phyloP scores from a whole-genome alignment of 108 stramenopile genomes.

The Hondaea fermentalgiana region DNA sequence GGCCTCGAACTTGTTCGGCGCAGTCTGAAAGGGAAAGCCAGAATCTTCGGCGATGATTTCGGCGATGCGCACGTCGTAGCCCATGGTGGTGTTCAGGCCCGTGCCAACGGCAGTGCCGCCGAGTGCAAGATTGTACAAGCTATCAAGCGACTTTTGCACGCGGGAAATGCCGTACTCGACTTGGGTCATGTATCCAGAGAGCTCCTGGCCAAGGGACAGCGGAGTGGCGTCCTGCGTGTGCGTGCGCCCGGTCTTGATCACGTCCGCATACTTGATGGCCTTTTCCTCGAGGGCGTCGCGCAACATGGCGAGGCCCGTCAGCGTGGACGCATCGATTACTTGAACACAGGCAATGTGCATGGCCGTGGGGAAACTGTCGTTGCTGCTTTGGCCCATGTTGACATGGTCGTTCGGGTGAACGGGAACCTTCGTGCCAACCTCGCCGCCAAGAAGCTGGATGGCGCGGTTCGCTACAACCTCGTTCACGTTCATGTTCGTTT shows the following conservation, averaged over 20 bases:
- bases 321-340: constrained; percentile 54
- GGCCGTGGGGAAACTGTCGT: constrained; percentile 93
- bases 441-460: constrained; percentile 81
- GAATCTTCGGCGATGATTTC: constrained; percentile 77
- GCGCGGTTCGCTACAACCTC: constrained; percentile 93
- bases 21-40: constrained; percentile 75
- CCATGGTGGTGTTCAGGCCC: constrained; percentile 75
- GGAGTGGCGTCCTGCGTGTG: constrained; percentile 97
- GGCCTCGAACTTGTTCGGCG: constrained; percentile 93
- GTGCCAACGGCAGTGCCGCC: constrained; percentile 98
- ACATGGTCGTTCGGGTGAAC: constrained; percentile 97
- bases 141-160: constrained; percentile 55
- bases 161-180: constrained; percentile 75
- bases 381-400: constrained; percentile 88
- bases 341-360: constrained; percentile 83
- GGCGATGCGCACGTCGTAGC: constrained; percentile 83
- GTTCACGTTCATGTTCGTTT: constrained; percentile 99
- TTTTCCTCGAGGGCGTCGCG: constrained; percentile 62
- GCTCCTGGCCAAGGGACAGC: constrained; percentile 94
- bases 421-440: constrained; percentile 71
- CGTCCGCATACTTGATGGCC: constrained; percentile 56
- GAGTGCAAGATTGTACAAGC: constrained; percentile 77
- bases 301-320: constrained; percentile 66
- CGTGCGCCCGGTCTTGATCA: constrained; percentile 96
- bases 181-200: constrained; percentile 84